Evolutionary conservation across 2,329 filamentous ascomycete species (phyloP), one percentile per base, ranked within the genome.

Genomic region (Hypoxylon sp.): DNA sequence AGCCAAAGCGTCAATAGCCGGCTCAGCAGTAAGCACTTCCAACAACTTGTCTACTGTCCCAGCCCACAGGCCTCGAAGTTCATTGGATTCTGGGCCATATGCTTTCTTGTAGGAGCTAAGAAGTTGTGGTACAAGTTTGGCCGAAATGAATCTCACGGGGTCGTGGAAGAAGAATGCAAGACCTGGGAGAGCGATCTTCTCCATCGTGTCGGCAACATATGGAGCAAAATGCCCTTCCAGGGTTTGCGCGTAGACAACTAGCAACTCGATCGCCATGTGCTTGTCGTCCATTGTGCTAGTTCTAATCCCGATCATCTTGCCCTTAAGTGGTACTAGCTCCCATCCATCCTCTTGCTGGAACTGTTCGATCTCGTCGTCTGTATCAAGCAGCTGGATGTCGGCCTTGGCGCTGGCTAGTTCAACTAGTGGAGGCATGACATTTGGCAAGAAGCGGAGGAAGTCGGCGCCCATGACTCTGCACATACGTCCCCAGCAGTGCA

Each of bases 401-500:
- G 96, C 96, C 85, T 98, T 98, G 59, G 96, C 95, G 74, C 93
- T 92, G 31, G 95, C 96, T 71, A 98, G 88, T 78, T 97, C 91
- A 64, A 98, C 87, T 62, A 99, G 86, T 20, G 96, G 96, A 6
- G 95, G 95, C 90, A 99, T 98, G 70, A 99, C 96, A 55, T 90
- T 95, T 40, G 91, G 90, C 60, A 99, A 86, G 85, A 97, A 99
- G 14, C 95, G 95, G 11, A 98, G 86, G 81, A 99, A 99, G 75
- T 98, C 95, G 53, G 88, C 84, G 20, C 92, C 94, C 70, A 99
- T 88, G 31, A 99, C 95, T 72, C 96, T 91, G 82, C 95, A 98
- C 96, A 99, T 99, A 54, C 96, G 91, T 58, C 96, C 96, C 96
- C 96, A 99, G 84, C 96, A 99, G 85, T 99, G 96, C 82, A 99